These are phyloP conservation scores for Pseudozyma sp. DNA, from an alignment of 1,284 basidiomycete species.

Conservation along the genomic window DNA sequence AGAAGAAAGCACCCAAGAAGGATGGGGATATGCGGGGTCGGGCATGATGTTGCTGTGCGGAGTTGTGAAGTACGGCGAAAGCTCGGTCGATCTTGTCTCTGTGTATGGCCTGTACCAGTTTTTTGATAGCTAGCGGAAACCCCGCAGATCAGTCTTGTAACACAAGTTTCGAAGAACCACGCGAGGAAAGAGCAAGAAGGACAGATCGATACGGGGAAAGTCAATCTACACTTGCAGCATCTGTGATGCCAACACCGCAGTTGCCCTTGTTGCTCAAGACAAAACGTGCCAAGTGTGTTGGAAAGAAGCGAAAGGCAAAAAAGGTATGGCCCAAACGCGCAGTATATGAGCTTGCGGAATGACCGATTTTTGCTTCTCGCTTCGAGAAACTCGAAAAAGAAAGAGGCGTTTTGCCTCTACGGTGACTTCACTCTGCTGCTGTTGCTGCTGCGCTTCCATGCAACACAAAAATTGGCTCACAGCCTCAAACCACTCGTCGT, in stretches of 20 bases:
- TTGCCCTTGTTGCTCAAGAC: neutral
- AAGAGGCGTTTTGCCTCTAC: constrained; percentile 15
- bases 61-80: constrained; percentile 16
- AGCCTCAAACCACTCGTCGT: too few relatives aligned
- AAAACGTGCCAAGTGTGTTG: neutral
- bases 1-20: constrained; percentile 3
- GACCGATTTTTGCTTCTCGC: constrained; percentile 9
- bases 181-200: too few relatives aligned
- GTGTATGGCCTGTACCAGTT: neutral
- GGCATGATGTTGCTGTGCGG: constrained; percentile 7
- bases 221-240: neutral
- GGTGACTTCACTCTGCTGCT: constrained; percentile 18
- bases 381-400: constrained; percentile 1
- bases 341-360: constrained; percentile 10
- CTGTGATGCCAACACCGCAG: too few relatives aligned
- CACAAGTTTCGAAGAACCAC: too few relatives aligned
- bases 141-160: constrained; percentile 2
- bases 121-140: neutral
- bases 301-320: neutral
- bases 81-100: constrained; percentile 27
- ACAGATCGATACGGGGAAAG: too few relatives aligned
- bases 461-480: neutral
- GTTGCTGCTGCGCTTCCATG: constrained; percentile 1
- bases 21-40: constrained; percentile 17
- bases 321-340: constrained; percentile 12